phyloP scores from a whole-genome alignment of 2,329 filamentous ascomycete species.

The Penicillium brasilianum region DNA sequence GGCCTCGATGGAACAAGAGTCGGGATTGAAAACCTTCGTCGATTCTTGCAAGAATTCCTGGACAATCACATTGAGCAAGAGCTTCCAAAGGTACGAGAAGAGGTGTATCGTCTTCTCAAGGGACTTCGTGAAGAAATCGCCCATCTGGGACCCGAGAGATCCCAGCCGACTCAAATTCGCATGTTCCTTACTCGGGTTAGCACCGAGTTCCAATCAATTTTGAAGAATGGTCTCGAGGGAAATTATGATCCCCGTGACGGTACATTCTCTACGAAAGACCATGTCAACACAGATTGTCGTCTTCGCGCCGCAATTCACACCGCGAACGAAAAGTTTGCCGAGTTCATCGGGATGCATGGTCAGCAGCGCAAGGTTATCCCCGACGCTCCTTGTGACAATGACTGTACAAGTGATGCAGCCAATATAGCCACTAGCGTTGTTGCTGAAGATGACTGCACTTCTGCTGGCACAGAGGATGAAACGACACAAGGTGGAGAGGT shows the following conservation, averaged over 20 bases:
- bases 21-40: not conserved
- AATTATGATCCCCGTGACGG: not conserved
- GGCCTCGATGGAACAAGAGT: not conserved
- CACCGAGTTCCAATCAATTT: not conserved
- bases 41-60: not conserved
- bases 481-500: not conserved
- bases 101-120: not conserved
- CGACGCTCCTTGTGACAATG: not conserved
- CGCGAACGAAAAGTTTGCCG: constrained; percentile 8
- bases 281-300: not conserved
- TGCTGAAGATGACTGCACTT: not conserved
- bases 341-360: constrained; percentile 5
- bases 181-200: not conserved
- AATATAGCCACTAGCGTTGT: not conserved
- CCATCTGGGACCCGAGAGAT: not conserved
- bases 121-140: not conserved
- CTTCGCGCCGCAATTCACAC: constrained; percentile 12
- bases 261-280: not conserved
- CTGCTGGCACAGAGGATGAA: not conserved
- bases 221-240: not conserved
- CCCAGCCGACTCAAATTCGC: not conserved
- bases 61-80: not conserved
- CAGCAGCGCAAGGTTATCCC: constrained; percentile 3
- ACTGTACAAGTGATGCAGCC: not conserved
- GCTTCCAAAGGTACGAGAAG: not conserved